Evolutionary conservation across 164 flowering plant genomes (phyloP).

Genomic region (Liriodendron chinense): DNA sequence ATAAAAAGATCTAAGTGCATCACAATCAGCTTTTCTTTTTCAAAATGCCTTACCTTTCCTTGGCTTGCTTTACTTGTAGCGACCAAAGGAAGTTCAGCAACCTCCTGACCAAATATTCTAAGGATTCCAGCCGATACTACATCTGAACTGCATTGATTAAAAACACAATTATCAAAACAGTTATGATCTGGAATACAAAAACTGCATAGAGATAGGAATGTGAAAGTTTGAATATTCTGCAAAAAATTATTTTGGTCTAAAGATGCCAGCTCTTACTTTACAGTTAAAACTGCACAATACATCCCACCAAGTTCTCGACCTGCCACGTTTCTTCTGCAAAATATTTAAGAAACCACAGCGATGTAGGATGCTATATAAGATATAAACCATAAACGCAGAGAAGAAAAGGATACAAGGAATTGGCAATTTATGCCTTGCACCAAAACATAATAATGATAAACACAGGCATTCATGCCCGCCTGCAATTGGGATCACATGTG

Average conservation of each 20-base stretch:
- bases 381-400: background rate
- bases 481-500: background rate
- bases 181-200: background rate
- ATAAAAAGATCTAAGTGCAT: background rate
- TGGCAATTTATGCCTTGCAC: background rate
- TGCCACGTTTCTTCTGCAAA: constrained; percentile 73
- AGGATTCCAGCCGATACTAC: constrained; percentile 91
- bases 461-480: background rate
- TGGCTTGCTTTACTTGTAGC: constrained; percentile 77
- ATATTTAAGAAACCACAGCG: background rate
- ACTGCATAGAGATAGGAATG: background rate
- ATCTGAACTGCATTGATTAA: constrained; percentile 49
- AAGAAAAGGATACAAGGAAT: background rate
- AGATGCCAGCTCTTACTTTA: constrained; percentile 45
- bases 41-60: constrained; percentile 66
- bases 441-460: too few relatives aligned
- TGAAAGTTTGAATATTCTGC: background rate
- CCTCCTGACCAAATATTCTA: constrained; percentile 77
- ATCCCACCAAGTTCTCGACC: constrained; percentile 93
- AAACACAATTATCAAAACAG: background rate
- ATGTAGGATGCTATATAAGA: background rate
- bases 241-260: background rate
- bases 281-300: constrained; percentile 75
- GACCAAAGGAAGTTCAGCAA: constrained; percentile 93
- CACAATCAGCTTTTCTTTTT: background rate